Evolutionary conservation across 805 yeast species (phyloP).

Genomic region (Saturnispora diversa): DNA sequence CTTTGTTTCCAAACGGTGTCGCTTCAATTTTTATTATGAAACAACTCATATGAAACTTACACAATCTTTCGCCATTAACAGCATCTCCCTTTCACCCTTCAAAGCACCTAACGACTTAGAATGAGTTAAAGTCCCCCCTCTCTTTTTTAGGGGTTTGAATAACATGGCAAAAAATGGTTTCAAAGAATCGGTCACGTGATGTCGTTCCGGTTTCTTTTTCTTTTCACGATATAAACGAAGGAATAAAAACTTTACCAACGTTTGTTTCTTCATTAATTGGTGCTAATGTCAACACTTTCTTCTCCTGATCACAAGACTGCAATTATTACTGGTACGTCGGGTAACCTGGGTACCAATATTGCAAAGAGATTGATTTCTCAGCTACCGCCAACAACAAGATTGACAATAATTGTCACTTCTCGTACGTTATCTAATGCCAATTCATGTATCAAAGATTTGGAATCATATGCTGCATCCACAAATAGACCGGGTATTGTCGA

Average conservation of each 20-base stretch:
- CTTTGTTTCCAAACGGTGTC: too few species aligned
- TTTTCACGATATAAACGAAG: too few species aligned
- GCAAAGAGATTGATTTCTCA: slow-evolving; percentile 70
- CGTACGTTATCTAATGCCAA: slow-evolving; percentile 80
- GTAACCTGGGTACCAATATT: slow-evolving; percentile 78
- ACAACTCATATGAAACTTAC: too few species aligned
- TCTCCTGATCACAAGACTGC: slow-evolving; percentile 23
- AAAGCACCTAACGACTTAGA: too few species aligned
- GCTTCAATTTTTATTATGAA: too few species aligned
- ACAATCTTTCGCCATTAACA: too few species aligned
- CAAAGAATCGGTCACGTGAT: too few species aligned
- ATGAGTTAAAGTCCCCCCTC: too few species aligned
- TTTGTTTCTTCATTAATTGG: background rate
- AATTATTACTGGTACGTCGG: slow-evolving; percentile 33
- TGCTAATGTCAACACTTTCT: slow-evolving; percentile 8
- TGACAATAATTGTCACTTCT: slow-evolving; percentile 83
- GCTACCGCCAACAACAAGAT: slow-evolving; percentile 41
- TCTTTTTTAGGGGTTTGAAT: too few species aligned
- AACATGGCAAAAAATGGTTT: too few species aligned
- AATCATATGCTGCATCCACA: slow-evolving; percentile 29
- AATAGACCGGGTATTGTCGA: slow-evolving; percentile 54
- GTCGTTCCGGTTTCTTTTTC: too few species aligned
- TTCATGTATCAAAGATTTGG: slow-evolving; percentile 57
- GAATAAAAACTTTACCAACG: background rate
- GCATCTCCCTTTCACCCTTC: too few species aligned